These are phyloP conservation scores for Neospora caninum DNA, from an alignment of 169 alveolate genomes.

Conservation along the genomic window DNA sequence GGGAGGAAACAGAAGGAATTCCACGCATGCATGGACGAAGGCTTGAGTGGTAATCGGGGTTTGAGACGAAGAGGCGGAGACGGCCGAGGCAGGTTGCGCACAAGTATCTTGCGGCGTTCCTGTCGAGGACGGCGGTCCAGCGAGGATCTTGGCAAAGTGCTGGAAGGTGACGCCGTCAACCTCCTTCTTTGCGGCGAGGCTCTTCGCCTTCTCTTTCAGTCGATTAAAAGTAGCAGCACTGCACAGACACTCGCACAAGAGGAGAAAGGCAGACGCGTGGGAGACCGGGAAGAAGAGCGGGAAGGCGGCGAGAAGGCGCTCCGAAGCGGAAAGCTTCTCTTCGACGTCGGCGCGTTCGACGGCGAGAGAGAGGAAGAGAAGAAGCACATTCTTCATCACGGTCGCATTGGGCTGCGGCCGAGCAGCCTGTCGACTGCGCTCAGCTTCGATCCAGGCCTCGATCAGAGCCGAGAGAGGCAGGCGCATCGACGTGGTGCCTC, in stretches of 20 bases:
- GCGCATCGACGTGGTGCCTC: constrained; percentile 26
- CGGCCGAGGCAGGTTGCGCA: background rate
- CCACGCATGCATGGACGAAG: constrained; percentile 9
- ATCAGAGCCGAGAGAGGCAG: constrained; percentile 9
- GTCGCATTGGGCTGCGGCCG: background rate
- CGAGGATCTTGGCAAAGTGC: background rate
- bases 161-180: background rate
- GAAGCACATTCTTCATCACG: background rate
- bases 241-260: constrained; percentile 8
- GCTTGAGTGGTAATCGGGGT: background rate
- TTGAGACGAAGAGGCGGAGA: background rate
- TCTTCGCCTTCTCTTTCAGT: background rate
- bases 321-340: background rate
- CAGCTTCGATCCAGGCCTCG: background rate
- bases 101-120: background rate
- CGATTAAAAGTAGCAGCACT: background rate
- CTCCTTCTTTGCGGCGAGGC: background rate
- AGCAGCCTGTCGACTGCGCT: background rate
- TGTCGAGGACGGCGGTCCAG: background rate
- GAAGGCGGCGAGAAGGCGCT: background rate
- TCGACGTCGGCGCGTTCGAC: background rate
- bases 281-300: background rate
- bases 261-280: background rate
- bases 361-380: background rate
- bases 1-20: constrained; percentile 25